Conservation (phyloP, 2,329 filamentous ascomycete species). For the Monosporascus ibericus region DNA sequence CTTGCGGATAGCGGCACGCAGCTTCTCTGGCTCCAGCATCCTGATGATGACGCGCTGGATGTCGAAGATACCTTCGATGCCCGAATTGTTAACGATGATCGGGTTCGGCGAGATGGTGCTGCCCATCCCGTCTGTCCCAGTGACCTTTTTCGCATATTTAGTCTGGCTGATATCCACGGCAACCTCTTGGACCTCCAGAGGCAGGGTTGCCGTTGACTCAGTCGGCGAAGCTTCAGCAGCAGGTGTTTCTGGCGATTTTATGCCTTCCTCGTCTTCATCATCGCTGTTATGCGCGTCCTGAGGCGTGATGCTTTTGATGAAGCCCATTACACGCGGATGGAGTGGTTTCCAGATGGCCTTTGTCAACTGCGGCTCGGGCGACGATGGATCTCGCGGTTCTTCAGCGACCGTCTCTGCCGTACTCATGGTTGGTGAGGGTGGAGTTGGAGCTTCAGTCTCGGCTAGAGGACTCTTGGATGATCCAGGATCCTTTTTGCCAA, state of each 20-base stretch:
- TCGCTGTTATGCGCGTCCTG: not conserved
- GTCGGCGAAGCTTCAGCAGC: no score
- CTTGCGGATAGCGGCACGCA: conserved; percentile 18
- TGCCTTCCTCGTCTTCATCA: not conserved
- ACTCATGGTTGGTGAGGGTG: no score
- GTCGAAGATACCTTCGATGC: conserved; percentile 14
- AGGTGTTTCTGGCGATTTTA: not conserved
- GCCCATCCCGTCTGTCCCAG: conserved; percentile 6
- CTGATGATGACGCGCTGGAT: conserved; percentile 41
- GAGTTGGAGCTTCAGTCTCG: no score
- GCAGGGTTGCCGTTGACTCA: not conserved
- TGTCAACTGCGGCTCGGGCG: conserved; percentile 3
- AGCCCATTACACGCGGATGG: not conserved
- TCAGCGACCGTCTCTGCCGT: no score
- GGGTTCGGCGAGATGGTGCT: conserved; percentile 28
- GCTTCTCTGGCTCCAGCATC: conserved; percentile 26
- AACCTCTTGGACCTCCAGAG: conserved; percentile 5
- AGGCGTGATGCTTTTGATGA: conserved; percentile 5
- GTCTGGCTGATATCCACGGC: conserved; percentile 6
- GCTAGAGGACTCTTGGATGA: no score
- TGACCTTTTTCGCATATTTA: conserved; percentile 3
- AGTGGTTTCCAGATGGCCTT: conserved; percentile 3
- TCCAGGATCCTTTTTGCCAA: no score
- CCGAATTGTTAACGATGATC: conserved; percentile 16
- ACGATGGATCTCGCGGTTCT: not conserved